Evolutionary conservation across 352 stramenopile genomes (phyloP), one percentile per base, ranked within the genome.

Genomic region (Phytophthora boehmeriae): DNA sequence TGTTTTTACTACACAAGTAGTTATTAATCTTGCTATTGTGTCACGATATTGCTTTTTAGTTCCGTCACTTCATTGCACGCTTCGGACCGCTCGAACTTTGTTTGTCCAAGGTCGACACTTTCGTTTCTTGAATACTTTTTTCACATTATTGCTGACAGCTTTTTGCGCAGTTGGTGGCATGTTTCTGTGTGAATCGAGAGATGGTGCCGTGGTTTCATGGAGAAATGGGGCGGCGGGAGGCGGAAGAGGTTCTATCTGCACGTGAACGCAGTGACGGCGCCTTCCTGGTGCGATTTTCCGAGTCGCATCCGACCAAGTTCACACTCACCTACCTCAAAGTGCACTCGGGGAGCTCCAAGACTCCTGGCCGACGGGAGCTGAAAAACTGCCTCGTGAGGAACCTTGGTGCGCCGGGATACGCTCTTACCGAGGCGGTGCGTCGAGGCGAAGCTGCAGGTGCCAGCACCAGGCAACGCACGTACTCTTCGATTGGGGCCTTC

Each of bases 251-350:
- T 23, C 56, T 91, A 4, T 53, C 74, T 1, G 36, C 53, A 3
- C 44, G 19, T n/a, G 56, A 52, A 42, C 38, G 66, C 9, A 69
- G 73, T 13, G 85, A 93, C 48, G 85, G 83, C 14, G 68, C 85
- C 25, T 94, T 94, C 63, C 68, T 92, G 36, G 66, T 94, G 38
- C 70, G 86, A 38, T 94, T 92, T 64, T 92, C 81, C 35, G 85
- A 94, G 62, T 89, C 81, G 9, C 85, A 92, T 10, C 85, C 85
- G 32, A 76, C 76, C 11, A 87, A 88, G 41, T 91, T 94, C 59
- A 89, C 76, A 27, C 68, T 94, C 19, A 84, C 83, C 48, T 94
- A 94, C 63, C 49, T 92, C 4, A 94, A 92, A 59, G 61, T 92
- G 34, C 79, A 91, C 57, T 38, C 70, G 5, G 13, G 34, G 1